Base-by-base conservation (phyloP, 1,139 yeast genomes). In the Sugiyamaella castrensis region DNA sequence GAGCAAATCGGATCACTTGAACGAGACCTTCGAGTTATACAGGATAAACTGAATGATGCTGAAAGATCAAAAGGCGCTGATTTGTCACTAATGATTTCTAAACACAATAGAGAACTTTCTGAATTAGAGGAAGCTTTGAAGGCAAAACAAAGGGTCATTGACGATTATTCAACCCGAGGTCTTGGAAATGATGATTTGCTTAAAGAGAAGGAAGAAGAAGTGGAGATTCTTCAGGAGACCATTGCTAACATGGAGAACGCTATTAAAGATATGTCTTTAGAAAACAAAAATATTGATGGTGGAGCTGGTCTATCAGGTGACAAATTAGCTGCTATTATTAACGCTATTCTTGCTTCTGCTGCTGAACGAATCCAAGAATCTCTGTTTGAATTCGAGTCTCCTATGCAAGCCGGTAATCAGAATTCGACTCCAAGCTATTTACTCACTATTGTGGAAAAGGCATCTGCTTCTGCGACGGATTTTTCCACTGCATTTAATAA, bases 401-500 rank as follows among this genome's bases (percentile, higher is more conserved):
- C 94, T 19, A 78, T 85, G 77, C 92, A 85, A 65, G 88, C 92
- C 13, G 95, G 95, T 49, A 87, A 87, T 61, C 81, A 82, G 58
- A 82, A 82, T 63, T 76, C 95, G 1, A 79, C 94, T 0, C 88
- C 95, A 1, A 84, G 79, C 59, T 84, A 81, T 61, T 69, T 86
- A 35, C 71, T 83, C 39, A 83, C 94, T 0, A 71, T 87, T 43
- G 71, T 84, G 56, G 96, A 89, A 63, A 78, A 82, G 57, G 77
- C 86, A 26, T 79, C 89, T 0, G 79, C 82, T 47, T 73, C 80
- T 26, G 88, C 91, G 0, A 87, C 92, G 7, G 94, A 85, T 44
- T 87, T 89, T 66, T 86, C 95, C 5, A 79, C 83, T 13, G 80
- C 84, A 11, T 88, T 88, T 70, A 87, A 86, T 63, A 79, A 82